Base-by-base conservation (phyloP, 1,284 basidiomycete species). In the Caloboletus inedulis region DNA sequence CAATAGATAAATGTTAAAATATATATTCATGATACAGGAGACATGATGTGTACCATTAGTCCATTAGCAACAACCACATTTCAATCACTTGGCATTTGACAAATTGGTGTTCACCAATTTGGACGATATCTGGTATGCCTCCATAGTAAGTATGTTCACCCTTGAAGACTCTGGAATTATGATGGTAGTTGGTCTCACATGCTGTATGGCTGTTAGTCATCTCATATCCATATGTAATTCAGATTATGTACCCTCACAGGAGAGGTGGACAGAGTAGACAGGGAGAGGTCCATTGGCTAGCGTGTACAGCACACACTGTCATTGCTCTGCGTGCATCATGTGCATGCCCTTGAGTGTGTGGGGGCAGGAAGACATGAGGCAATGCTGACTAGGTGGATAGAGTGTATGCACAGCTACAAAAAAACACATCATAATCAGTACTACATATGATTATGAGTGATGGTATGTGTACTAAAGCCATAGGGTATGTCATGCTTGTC, bases 51-150 rank as follows among this genome's bases (percentile, higher is more conserved):
- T 3, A 58, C 48, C 51, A 54, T 1, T 7, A 0, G 10, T 61
- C 37, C 56, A 59, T 59, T n/a, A n/a, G n/a, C 8, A 59, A 16
- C 1, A 55, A 0, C 55, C 58, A 59, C 9, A 60, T 37, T 7
- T 43, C 33, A 4, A 49, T 31, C 0, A 59, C 47, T 1, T 30
- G 42, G 0, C 8, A 0, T 3, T 60, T 37, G 0, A 59, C 18
- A 8, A 60, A 57, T 8, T 58, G 49, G 29, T 59, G 58, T 10
- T 60, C 14, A 1, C 46, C 4, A 0, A 59, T 13, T 16, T 59
- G 55, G 1, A 60, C 13, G 1, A 48, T 12, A 7, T 48, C 10
- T 0, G 41, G 47, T 3, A 59, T 13, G 0, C 44, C 30, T 2
- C n/a, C 25, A 42, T 59, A 58, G 50, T 61, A 65, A 0, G 9